phyloP scores from a whole-genome alignment of 2,329 filamentous ascomycete genomes.

The Metarhizium sp. region DNA sequence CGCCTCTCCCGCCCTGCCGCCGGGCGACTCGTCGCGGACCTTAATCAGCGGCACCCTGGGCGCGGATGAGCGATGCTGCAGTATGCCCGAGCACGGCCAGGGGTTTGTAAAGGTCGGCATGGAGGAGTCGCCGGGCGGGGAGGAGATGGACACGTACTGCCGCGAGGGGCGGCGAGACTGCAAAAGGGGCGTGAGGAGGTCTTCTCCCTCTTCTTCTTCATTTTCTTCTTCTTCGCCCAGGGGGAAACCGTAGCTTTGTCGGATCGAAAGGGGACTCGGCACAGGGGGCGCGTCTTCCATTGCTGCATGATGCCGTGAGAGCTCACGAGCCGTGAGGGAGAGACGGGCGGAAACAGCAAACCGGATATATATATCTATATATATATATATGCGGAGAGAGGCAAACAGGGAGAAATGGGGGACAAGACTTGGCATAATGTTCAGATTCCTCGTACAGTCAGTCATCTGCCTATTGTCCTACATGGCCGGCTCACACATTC shows the following conservation, averaged over 20 bases:
- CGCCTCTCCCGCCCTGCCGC: background rate
- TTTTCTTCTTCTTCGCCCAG: background rate
- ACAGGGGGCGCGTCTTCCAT: background rate
- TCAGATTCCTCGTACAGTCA: background rate
- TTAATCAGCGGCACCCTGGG: background rate
- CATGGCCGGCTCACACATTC: background rate
- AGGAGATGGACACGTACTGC: background rate
- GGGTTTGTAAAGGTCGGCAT: background rate
- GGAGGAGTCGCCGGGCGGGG: background rate
- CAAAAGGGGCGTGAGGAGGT: background rate
- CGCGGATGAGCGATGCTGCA: background rate
- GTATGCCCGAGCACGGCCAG: background rate
- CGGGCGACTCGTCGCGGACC: slow-evolving; percentile 4
- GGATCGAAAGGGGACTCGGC: background rate
- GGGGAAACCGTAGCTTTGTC: background rate
- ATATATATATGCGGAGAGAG: background rate
- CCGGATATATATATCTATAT: too few species aligned
- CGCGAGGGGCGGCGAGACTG: background rate
- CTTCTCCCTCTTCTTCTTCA: background rate
- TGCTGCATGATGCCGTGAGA: background rate
- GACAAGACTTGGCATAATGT: background rate
- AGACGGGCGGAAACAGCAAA: background rate
- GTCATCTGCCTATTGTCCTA: background rate
- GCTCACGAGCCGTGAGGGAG: background rate
- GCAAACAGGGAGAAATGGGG: background rate